phyloP scores from a whole-genome alignment of 257 asterid species.

The Penstemon davidsonii region DNA sequence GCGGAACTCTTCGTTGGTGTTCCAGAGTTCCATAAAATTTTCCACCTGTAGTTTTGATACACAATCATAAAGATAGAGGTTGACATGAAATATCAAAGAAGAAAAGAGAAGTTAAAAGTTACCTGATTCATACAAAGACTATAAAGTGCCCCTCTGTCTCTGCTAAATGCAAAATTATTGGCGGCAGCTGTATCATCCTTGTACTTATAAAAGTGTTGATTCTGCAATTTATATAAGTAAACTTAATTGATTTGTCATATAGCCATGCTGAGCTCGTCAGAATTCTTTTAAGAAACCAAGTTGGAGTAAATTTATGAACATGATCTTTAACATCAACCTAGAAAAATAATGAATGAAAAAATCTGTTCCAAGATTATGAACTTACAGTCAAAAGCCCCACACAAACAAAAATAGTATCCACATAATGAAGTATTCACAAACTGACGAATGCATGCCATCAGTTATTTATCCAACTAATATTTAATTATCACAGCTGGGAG shows the following conservation, averaged over 20 bases:
- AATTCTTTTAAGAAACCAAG: not conserved
- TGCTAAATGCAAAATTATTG: constrained; percentile 43
- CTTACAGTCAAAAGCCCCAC: not conserved
- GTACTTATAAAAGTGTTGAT: constrained; percentile 56
- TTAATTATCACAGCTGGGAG: too few relatives aligned
- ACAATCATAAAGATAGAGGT: not conserved
- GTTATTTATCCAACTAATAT: too few relatives aligned
- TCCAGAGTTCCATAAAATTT: constrained; percentile 74
- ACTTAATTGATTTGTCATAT: constrained; percentile 7
- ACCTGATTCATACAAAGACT: constrained; percentile 65
- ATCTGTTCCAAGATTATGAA: not conserved
- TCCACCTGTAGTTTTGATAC: constrained; percentile 53
- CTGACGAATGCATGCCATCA: too few relatives aligned
- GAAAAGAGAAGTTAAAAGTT: constrained; percentile 14
- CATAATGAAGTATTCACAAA: too few relatives aligned
- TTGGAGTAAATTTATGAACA: not conserved
- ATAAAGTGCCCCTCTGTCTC: constrained; percentile 58
- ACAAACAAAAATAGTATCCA: not conserved
- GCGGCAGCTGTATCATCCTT: constrained; percentile 65
- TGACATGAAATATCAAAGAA: constrained; percentile 1
- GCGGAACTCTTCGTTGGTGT: constrained; percentile 60
- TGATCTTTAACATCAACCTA: not conserved
- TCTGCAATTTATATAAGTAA: constrained; percentile 52
- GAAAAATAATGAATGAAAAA: not conserved
- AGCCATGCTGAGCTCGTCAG: not conserved